A percentile compares a stretch with the other conserved stretches of the same genome.
These are phyloP conservation scores for Russula griseocarnosa DNA, from an alignment of 768 basidiomycete genomes.

Conservation along the genomic window DNA sequence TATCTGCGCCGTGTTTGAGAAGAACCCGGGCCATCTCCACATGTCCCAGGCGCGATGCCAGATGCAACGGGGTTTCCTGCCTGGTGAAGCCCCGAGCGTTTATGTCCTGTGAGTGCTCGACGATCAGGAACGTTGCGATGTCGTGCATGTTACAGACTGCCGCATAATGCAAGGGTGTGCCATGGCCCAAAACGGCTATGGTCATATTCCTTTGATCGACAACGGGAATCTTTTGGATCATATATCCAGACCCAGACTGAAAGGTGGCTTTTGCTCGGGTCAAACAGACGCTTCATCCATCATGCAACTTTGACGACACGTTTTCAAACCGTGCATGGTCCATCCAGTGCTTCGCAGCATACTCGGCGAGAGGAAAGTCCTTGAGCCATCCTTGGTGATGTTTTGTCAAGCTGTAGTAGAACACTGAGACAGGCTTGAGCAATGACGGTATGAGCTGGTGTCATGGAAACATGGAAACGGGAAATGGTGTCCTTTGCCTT, in stretches of 20 bases:
- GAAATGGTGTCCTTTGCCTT: background rate
- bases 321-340: background rate
- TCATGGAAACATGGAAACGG: background rate
- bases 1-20: background rate
- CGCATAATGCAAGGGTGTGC: background rate
- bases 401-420: background rate
- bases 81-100: background rate
- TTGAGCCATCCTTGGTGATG: background rate
- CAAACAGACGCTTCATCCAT: conserved; percentile 1
- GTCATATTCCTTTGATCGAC: background rate
- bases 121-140: background rate
- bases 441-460: background rate
- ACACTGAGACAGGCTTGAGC: background rate
- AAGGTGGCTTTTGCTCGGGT: background rate
- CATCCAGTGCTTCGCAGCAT: conserved; percentile 11
- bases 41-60: background rate
- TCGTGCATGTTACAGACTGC: background rate
- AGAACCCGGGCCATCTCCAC: background rate
- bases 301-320: background rate
- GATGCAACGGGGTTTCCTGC: background rate
- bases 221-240: background rate
- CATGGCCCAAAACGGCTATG: background rate
- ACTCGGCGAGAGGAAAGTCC: background rate
- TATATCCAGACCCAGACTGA: conserved; percentile 5
- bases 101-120: background rate